Conservation (phyloP, 2,329 filamentous ascomycete species). For the Exophiala aquamarina region DNA sequence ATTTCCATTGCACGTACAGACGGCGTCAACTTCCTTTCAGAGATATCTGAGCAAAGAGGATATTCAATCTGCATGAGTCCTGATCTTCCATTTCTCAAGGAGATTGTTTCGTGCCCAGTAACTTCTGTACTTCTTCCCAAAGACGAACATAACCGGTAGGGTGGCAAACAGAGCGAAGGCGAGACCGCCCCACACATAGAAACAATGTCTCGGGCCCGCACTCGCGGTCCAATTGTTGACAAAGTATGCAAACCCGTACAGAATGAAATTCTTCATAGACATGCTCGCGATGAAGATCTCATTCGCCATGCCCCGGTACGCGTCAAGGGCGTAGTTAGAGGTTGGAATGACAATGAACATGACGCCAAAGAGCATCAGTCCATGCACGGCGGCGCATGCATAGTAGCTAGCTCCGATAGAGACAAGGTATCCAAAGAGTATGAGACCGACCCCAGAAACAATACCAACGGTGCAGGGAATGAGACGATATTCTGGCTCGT, state of each 20-base stretch:
- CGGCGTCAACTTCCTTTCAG: no score
- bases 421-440: slow-evolving; percentile 36
- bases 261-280: slow-evolving; percentile 47
- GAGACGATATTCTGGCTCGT: slow-evolving; percentile 42
- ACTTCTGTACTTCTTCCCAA: slow-evolving; percentile 21
- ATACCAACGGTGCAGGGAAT: slow-evolving; percentile 38
- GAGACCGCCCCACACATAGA: slow-evolving; percentile 17
- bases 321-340: slow-evolving; percentile 53
- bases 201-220: slow-evolving; percentile 14
- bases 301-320: slow-evolving; percentile 44
- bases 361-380: slow-evolving; percentile 18
- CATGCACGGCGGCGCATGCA: slow-evolving; percentile 16
- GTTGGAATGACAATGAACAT: slow-evolving; percentile 44
- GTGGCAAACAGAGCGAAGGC: slow-evolving; percentile 16
- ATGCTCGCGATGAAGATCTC: slow-evolving; percentile 47
- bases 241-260: slow-evolving; percentile 37
- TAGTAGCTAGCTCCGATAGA: slow-evolving; percentile 1
- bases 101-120: slow-evolving; percentile 18
- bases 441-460: slow-evolving; percentile 50
- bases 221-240: slow-evolving; percentile 18
- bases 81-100: slow-evolving; percentile 17
- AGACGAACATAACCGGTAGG: slow-evolving; percentile 11
- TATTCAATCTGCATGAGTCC: slow-evolving; percentile 16
- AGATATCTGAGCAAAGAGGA: no score
- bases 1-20: no score